A percentile compares a stretch with the other conserved stretches of the same genome.
Evolutionary conservation across 2,329 filamentous ascomycete genomes (phyloP).

Genomic region (Didymella keratinophila): DNA sequence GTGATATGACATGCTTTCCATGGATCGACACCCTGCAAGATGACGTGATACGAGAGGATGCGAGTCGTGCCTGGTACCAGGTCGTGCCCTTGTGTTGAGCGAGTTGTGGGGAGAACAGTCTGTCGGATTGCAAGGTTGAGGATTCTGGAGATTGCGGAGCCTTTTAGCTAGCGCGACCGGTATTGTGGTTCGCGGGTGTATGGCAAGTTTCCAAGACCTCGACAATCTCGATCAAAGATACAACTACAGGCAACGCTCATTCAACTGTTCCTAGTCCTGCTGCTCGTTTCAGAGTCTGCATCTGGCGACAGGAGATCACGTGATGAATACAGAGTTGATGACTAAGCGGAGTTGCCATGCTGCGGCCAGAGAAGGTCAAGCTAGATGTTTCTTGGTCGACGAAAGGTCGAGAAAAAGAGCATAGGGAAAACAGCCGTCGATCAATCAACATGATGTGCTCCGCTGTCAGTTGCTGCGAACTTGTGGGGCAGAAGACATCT

Average conservation of each 20-base stretch:
- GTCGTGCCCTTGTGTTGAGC: not conserved
- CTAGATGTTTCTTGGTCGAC: not conserved
- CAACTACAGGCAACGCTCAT: not conserved
- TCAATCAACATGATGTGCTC: not conserved
- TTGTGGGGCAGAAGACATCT: not conserved
- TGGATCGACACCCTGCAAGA: slow-evolving; percentile 15
- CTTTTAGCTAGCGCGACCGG: not conserved
- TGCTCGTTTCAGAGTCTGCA: not conserved
- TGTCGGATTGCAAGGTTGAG: not conserved
- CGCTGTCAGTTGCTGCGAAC: not conserved
- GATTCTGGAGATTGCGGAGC: not conserved
- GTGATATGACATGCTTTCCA: slow-evolving; percentile 15
- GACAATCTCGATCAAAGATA: not conserved
- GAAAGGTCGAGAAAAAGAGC: not conserved
- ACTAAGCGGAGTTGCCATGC: not conserved
- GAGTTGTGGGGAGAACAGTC: slow-evolving; percentile 7
- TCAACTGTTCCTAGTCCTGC: not conserved
- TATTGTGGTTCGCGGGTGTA: not conserved
- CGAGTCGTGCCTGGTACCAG: slow-evolving; percentile 5
- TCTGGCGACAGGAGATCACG: not conserved
- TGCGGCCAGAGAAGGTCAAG: not conserved
- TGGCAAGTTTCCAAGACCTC: not conserved
- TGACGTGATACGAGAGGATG: slow-evolving; percentile 13
- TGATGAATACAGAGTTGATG: not conserved
- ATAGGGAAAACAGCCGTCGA: not conserved